Conservation (phyloP, 2,329 filamentous ascomycete species). For the Venturia oleaginea region DNA sequence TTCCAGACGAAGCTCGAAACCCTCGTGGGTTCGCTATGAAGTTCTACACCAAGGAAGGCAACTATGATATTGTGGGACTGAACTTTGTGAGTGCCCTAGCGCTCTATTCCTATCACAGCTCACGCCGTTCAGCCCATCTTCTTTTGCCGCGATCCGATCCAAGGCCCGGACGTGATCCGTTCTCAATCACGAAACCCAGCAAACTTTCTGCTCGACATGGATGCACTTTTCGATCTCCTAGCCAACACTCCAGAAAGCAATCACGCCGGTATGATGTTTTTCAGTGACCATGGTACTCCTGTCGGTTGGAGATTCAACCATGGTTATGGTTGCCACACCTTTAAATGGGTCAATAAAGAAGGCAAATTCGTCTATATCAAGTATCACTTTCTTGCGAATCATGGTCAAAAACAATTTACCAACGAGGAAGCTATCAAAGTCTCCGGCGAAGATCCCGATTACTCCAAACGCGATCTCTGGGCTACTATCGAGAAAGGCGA, state of each 20-base stretch:
- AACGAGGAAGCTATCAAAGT: constrained; percentile 36
- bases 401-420: constrained; percentile 41
- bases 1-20: constrained; percentile 37
- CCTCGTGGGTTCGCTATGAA: constrained; percentile 43
- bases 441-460: constrained; percentile 42
- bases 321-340: constrained; percentile 32
- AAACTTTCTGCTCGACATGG: constrained; percentile 42
- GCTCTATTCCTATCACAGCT: constrained; percentile 16
- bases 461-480: constrained; percentile 40
- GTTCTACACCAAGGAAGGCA: constrained; percentile 41
- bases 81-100: constrained; percentile 27
- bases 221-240: constrained; percentile 41
- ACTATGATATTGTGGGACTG: constrained; percentile 40
- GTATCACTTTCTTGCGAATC: constrained; percentile 40
- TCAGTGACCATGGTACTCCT: constrained; percentile 42
- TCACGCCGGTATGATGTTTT: constrained; percentile 42
- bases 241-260: constrained; percentile 40
- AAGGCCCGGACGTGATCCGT: constrained; percentile 40
- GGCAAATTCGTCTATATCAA: constrained; percentile 44
- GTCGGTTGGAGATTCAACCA: constrained; percentile 34
- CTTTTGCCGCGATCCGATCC: constrained; percentile 41
- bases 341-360: constrained; percentile 39
- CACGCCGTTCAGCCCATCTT: constrained; percentile 32
- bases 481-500: constrained; percentile 35
- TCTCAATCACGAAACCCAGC: constrained; percentile 38